Evolutionary conservation across 805 yeast genomes (phyloP).

Genomic region (Saturnispora serradocipensis): DNA sequence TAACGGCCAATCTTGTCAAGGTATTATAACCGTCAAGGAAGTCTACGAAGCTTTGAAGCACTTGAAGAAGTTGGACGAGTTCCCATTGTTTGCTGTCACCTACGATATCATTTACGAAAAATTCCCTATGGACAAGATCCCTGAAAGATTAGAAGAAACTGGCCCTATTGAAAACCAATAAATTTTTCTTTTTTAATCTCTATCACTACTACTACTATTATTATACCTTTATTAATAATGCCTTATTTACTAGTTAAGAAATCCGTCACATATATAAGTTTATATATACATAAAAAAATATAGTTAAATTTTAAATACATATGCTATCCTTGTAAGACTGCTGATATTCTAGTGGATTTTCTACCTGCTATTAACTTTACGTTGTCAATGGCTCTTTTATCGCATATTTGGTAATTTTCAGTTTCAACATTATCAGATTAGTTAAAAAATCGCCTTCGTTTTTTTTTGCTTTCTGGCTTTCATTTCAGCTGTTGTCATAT

Average conservation of each 20-base stretch:
- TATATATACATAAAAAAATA: too few species aligned
- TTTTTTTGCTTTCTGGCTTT: background rate
- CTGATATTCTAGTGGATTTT: too few species aligned
- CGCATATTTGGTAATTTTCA: too few species aligned
- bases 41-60: conserved; percentile 72
- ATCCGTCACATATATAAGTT: background rate
- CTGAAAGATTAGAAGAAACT: conserved; percentile 50
- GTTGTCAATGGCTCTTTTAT: too few species aligned
- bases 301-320: too few species aligned
- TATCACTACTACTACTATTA: background rate
- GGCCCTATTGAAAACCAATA: background rate
- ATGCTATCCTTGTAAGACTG: too few species aligned
- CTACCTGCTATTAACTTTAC: too few species aligned
- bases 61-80: conserved; percentile 48
- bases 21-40: conserved; percentile 82
- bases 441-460: background rate
- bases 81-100: conserved; percentile 75
- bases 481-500: background rate
- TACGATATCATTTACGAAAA: conserved; percentile 75
- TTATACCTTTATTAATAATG: background rate
- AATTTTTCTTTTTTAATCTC: background rate
- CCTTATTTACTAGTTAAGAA: background rate
- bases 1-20: conserved; percentile 97
- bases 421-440: too few species aligned
- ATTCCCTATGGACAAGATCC: conserved; percentile 66